Evolutionary conservation across 208 protist genomes (phyloP), one percentile per base, ranked within the genome.

Genomic region (Tetramitus jugosus): DNA sequence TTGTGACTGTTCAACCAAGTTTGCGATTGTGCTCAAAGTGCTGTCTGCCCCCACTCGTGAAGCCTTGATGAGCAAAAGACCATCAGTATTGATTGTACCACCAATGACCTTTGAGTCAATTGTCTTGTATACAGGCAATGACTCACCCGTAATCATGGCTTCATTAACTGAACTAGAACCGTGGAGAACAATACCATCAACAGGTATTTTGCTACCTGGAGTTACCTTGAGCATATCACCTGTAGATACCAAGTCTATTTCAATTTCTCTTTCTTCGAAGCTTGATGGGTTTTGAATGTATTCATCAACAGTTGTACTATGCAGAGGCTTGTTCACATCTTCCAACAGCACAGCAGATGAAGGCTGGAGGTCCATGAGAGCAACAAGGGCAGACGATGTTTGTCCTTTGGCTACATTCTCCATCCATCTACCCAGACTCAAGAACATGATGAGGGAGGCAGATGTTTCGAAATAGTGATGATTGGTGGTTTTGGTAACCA

Each of bases 1-100:
- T 83, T 98, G 97, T 0, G 97, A 96, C 52, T 98, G 85, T 79
- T 97, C 89, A 35, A 99, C 92, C 45, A 98, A 87, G 17, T 85
- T 87, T n/a, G 95, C 87, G 62, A 99, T 97, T 77, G 96, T 86
- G n/a, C 91, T 76, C 0, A 98, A 79, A 69, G 87, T 84, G 65
- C 94, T 96, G 52, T 96, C 92, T 61, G 82, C 85, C 4, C 76
- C 43, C 4, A 79, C 56, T 13, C 13, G 17, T n/a, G 56, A 53
- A 8, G 76, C 76, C 33, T 39, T 42, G 8, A 79, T 49, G 17
- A 33, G 31, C 3, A 79, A 52, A 31, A 26, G 23, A 2, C 77
- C 84, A 26, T 33, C 39, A 26, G 35, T 7, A 77, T 87, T 87
- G 43, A 88, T 78, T 8, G 87, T 83, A 60, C 80, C 84, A 37